phyloP scores from a whole-genome alignment of 768 basidiomycete species.

The Leucosporidium yakuticum region DNA sequence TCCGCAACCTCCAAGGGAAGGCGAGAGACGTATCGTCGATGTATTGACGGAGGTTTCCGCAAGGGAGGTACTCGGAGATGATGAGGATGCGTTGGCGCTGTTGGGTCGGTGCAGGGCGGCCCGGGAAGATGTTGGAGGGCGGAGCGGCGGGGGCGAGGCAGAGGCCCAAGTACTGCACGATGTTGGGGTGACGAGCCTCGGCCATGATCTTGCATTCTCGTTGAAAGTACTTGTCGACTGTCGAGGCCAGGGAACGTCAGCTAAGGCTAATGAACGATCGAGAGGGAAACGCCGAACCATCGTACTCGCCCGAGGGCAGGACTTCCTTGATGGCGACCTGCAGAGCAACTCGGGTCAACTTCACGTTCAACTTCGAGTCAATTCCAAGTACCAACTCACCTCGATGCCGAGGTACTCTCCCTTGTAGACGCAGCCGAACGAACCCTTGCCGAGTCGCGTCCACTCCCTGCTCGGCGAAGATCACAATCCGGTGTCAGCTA shows the following conservation, averaged over 20 bases:
- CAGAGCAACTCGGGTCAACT: background rate
- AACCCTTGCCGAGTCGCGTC: conserved; percentile 65
- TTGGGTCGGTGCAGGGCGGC: background rate
- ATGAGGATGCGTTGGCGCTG: conserved; percentile 79
- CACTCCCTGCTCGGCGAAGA: conserved; percentile 18
- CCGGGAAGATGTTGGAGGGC: background rate
- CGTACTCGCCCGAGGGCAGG: conserved; percentile 80
- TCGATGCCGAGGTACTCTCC: conserved; percentile 91
- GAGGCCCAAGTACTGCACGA: conserved; percentile 81
- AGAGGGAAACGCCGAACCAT: conserved; percentile 47
- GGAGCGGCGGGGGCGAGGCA: conserved; percentile 48
- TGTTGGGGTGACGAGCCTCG: conserved; percentile 43
- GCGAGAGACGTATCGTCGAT: conserved; percentile 59
- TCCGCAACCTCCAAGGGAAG: conserved; percentile 77
- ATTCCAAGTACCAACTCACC: conserved; percentile 54
- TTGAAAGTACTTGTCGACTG: conserved; percentile 87
- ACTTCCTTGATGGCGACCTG: conserved; percentile 55
- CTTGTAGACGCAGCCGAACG: conserved; percentile 87
- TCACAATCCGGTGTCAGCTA: background rate
- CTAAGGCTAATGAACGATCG: background rate
- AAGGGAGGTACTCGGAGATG: conserved; percentile 78
- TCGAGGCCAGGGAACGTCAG: background rate
- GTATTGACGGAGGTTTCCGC: conserved; percentile 75
- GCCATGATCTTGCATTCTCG: conserved; percentile 99
- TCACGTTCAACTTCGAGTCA: background rate